Evolutionary conservation across 441 rosid genomes (phyloP).

Genomic region (Bruguiera hainesii): DNA sequence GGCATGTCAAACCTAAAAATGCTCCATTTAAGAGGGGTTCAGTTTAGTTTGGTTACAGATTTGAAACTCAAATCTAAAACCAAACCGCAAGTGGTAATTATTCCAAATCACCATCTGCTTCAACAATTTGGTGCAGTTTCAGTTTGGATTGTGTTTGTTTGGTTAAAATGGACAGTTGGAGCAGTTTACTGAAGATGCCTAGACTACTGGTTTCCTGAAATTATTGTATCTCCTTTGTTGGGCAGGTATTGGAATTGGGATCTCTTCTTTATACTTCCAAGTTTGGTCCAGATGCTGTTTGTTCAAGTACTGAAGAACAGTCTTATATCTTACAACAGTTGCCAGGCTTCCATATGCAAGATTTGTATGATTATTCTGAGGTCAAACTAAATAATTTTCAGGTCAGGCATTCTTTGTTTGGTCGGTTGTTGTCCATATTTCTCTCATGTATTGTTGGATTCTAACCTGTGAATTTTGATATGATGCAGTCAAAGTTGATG

Average conservation of each 20-base stretch:
- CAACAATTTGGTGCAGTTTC: too few relatives aligned
- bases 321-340: constrained; percentile 31
- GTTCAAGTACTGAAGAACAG: constrained; percentile 36
- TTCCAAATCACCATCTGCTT: too few relatives aligned
- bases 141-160: too few relatives aligned
- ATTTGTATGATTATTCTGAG: constrained; percentile 60
- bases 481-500: constrained; percentile 59
- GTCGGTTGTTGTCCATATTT: constrained; percentile 13
- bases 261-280: constrained; percentile 47
- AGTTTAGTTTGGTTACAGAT: too few relatives aligned
- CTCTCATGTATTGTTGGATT: constrained; percentile 13
- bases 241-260: constrained; percentile 56
- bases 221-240: constrained; percentile 21
- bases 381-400: constrained; percentile 52
- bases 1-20: too few relatives aligned
- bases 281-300: constrained; percentile 31
- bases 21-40: too few relatives aligned
- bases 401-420: constrained; percentile 38
- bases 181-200: neutral
- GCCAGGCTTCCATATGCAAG: constrained; percentile 39
- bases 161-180: too few relatives aligned
- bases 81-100: too few relatives aligned
- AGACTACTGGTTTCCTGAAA: constrained; percentile 3
- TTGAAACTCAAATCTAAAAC: too few relatives aligned
- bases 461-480: constrained; percentile 23